These are phyloP conservation scores for Calycina herbarum DNA, from an alignment of 2,329 filamentous ascomycete genomes.

Conservation along the genomic window DNA sequence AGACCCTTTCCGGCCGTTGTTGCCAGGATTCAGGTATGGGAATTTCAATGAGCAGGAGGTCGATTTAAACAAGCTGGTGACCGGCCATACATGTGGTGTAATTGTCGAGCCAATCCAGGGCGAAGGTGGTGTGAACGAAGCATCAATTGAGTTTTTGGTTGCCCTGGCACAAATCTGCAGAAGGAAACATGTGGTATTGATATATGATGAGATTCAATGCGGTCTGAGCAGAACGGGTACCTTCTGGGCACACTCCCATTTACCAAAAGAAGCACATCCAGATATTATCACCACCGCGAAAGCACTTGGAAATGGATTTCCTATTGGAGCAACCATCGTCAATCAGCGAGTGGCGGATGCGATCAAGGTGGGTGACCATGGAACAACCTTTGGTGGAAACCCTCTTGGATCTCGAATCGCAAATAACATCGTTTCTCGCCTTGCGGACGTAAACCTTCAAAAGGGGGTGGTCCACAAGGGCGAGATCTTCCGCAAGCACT, in stretches of 20 bases:
- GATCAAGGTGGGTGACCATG: slow-evolving; percentile 66
- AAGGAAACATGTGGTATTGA: slow-evolving; percentile 82
- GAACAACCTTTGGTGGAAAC: slow-evolving; percentile 75
- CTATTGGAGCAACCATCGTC: slow-evolving; percentile 78
- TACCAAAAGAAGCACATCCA: slow-evolving; percentile 80
- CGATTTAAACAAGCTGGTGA: slow-evolving; percentile 72
- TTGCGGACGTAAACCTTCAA: slow-evolving; percentile 72
- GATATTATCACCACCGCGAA: slow-evolving; percentile 95
- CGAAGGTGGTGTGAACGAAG: slow-evolving; percentile 88
- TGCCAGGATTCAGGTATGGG: slow-evolving; percentile 88
- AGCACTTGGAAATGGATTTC: slow-evolving; percentile 94
- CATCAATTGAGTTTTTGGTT: slow-evolving; percentile 76
- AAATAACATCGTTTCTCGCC: slow-evolving; percentile 78
- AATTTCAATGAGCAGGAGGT: slow-evolving; percentile 75
- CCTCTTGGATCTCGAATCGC: slow-evolving; percentile 70
- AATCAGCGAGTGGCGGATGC: slow-evolving; percentile 64
- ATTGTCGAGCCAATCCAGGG: slow-evolving; percentile 97
- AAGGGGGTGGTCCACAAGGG: slow-evolving; percentile 68
- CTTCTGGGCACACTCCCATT: slow-evolving; percentile 82
- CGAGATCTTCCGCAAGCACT: slow-evolving; percentile 56
- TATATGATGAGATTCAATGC: slow-evolving; percentile 98
- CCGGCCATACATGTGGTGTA: slow-evolving; percentile 84
- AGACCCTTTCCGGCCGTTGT: slow-evolving; percentile 89
- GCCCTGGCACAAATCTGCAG: slow-evolving; percentile 83
- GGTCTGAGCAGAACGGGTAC: slow-evolving; percentile 83